A percentile compares a stretch with the other conserved stretches of the same genome.
phyloP scores from a whole-genome alignment of 495 filamentous ascomycete genomes.

The Bryoglossum gracile region DNA sequence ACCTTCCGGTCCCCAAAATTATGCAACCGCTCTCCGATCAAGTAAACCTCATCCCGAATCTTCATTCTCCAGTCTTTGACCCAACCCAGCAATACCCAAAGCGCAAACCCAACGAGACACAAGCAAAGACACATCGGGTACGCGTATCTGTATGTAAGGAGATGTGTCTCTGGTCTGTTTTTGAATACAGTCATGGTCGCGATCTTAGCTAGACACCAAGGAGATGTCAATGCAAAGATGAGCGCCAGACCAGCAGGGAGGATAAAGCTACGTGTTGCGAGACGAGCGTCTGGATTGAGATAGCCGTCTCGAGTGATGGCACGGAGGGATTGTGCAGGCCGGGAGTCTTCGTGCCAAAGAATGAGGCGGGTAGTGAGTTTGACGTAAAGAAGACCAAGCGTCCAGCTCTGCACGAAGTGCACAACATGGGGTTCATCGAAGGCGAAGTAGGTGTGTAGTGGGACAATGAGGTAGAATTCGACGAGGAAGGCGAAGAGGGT shows the following conservation, averaged over 20 bases:
- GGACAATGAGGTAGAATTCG: conserved; percentile 85
- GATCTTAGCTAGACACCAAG: conserved; percentile 20
- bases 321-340: conserved; percentile 63
- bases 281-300: conserved; percentile 65
- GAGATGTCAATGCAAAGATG: conserved; percentile 42
- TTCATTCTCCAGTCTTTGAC: conserved; percentile 71
- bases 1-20: conserved; percentile 25
- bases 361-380: conserved; percentile 73
- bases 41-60: conserved; percentile 89
- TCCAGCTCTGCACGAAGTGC: conserved; percentile 90
- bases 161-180: conserved; percentile 34
- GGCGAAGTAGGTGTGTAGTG: conserved; percentile 71
- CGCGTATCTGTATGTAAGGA: conserved; percentile 61
- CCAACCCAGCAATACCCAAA: conserved; percentile 49
- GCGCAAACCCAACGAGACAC: conserved; percentile 30
- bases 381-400: conserved; percentile 83
- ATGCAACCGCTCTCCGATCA: conserved; percentile 79
- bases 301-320: conserved; percentile 73
- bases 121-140: conserved; percentile 42
- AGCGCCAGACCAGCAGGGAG: conserved; percentile 60
- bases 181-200: conserved; percentile 29
- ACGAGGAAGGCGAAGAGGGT: conserved; percentile 73
- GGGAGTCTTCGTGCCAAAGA: conserved; percentile 53
- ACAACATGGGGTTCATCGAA: conserved; percentile 58
- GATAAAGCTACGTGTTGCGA: conserved; percentile 79